phyloP scores from a whole-genome alignment of 192 early-diverging fungal species.

The Coemansia sp. region DNA sequence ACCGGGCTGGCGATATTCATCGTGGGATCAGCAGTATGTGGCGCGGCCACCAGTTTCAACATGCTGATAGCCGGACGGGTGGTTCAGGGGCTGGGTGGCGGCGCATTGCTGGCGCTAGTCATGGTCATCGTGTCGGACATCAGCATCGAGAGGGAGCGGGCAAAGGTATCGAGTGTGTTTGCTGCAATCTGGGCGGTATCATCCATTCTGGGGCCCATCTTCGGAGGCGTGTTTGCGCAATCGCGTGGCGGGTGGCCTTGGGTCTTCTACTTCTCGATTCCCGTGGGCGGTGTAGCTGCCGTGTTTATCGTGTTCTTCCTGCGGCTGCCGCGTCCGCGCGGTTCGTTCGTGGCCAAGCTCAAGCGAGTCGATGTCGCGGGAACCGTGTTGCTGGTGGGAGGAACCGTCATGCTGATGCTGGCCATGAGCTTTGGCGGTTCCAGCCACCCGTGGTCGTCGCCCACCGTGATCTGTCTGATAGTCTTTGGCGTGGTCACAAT shows the following conservation, averaged over 20 bases:
- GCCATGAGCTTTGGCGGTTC: constrained; percentile 75
- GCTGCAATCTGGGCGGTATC: constrained; percentile 59
- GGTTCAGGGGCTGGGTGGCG: constrained; percentile 66
- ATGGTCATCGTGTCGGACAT: constrained; percentile 71
- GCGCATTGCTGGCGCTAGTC: constrained; percentile 60
- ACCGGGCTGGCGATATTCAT: constrained; percentile 57
- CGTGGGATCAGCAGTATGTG: constrained; percentile 53
- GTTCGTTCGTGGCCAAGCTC: constrained; percentile 54
- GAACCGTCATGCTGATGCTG: constrained; percentile 64
- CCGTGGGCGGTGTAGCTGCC: constrained; percentile 45
- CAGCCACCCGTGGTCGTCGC: constrained; percentile 66
- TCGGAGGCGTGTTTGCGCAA: constrained; percentile 62
- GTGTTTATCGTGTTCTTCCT: constrained; percentile 39
- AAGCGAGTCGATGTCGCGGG: constrained; percentile 67
- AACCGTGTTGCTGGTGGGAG: constrained; percentile 54
- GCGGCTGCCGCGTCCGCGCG: constrained; percentile 36
- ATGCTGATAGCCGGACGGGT: constrained; percentile 67
- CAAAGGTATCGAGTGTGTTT: constrained; percentile 60
- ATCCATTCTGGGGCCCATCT: constrained; percentile 59
- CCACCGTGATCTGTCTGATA: constrained; percentile 62
- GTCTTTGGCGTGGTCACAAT: constrained; percentile 55
- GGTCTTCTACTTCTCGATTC: constrained; percentile 63
- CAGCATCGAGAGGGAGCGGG: constrained; percentile 59
- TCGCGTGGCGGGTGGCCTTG: constrained; percentile 43
- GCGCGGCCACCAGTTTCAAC: constrained; percentile 59